Base-by-base conservation (phyloP, 2,329 filamentous ascomycete species). In the Talaromyces sp. region DNA sequence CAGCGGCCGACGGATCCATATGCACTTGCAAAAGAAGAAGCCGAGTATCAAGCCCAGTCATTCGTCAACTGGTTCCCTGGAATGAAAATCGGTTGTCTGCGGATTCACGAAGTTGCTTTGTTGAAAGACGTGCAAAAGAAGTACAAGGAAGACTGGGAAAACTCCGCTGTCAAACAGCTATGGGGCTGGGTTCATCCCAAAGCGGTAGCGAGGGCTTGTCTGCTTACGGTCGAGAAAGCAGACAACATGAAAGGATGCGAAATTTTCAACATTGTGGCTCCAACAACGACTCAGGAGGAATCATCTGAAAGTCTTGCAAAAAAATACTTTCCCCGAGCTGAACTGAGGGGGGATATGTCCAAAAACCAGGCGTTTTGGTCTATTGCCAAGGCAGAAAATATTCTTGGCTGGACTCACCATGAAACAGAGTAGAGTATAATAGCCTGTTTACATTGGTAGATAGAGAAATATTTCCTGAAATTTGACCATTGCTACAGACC, bases 41-140 rank as follows among this genome's bases (percentile, higher is more conserved):
- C 73, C 3, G 75, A 76, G 63, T 60, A 67, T 5, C 72, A 76
- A 62, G 74, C 71, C 5, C 63, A 60, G n/a, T 65, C 71, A 0
- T 76, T 77, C 36, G 69, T 67, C 2, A 64, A 72, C 34, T 76
- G 75, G 74, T 76, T 71, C 56, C 76, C 73, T 0, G 75, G 73
- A 2, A 74, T 72, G 65, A 76, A 72, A 59, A 72, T 76, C 31
- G 73, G 74, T 0, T 74, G 74, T 61, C 63, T 77, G 60, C 72
- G 74, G 18, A 75, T 76, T 59, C 74, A 77, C 55, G 71, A 76
- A 55, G 75, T 77, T 6, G 70, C 69, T 10, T 65, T 68, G 8
- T 63, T 68, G 44, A 58, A 66, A 23, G 65, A 73, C 1, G 73
- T 75, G 18, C 63, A 66, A 57, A 63, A 73, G 58, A 69, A 73